These are phyloP conservation scores for Candida vaughaniae DNA, from an alignment of 805 yeast genomes.

Conservation along the genomic window DNA sequence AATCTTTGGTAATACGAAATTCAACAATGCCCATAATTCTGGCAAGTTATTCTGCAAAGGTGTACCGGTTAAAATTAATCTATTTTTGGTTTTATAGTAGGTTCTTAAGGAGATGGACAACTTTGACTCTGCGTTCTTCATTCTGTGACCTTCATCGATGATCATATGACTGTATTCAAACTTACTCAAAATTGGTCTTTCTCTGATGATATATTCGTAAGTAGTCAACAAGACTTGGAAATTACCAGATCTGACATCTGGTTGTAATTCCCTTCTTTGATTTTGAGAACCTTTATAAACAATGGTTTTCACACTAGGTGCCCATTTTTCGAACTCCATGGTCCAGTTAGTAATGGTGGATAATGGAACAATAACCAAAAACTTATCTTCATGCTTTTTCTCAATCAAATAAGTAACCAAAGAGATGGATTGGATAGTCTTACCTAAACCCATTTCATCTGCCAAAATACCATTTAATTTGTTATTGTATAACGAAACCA, in stretches of 20 bases:
- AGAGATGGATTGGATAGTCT: slow-evolving; percentile 75
- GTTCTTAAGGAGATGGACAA: slow-evolving; percentile 68
- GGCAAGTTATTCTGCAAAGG: slow-evolving; percentile 84
- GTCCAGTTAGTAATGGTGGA: slow-evolving; percentile 88
- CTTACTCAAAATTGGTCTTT: slow-evolving; percentile 65
- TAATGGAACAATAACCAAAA: slow-evolving; percentile 77
- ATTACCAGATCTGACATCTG: slow-evolving; percentile 63
- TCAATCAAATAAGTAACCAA: slow-evolving; percentile 70
- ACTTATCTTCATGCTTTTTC: slow-evolving; percentile 65
- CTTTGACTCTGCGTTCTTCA: slow-evolving; percentile 78
- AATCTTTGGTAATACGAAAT: slow-evolving; percentile 79
- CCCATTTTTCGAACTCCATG: slow-evolving; percentile 84
- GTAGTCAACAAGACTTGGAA: slow-evolving; percentile 79
- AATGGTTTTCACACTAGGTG: slow-evolving; percentile 70
- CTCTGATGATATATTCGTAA: slow-evolving; percentile 77
- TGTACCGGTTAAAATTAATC: slow-evolving; percentile 84
- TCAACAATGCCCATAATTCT: slow-evolving; percentile 80
- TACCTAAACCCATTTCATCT: slow-evolving; percentile 70
- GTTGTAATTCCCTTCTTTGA: slow-evolving; percentile 64
- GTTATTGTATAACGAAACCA: slow-evolving; percentile 62
- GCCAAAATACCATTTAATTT: slow-evolving; percentile 64
- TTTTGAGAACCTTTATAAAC: slow-evolving; percentile 77
- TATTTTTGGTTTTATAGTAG: slow-evolving; percentile 70
- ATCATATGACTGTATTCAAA: slow-evolving; percentile 84
- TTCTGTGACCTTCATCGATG: slow-evolving; percentile 88